Conservation (phyloP, 345 rosid genomes). For the Salix udensis region DNA sequence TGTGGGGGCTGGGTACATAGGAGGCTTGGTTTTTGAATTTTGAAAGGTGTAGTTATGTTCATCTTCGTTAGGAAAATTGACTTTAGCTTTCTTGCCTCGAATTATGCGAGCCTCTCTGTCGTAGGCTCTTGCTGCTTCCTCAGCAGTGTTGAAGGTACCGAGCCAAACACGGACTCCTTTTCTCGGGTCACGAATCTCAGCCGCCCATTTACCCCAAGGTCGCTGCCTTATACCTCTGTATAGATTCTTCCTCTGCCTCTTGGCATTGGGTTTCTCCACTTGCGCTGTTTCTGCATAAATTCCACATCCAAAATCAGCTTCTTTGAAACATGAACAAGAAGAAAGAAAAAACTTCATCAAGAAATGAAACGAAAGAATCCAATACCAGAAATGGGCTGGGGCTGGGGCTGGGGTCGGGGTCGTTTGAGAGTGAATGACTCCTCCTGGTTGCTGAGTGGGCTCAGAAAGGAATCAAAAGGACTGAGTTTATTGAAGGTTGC, state of each 20-base stretch:
- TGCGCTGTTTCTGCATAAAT: slow-evolving; percentile 30
- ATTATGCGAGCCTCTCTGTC: slow-evolving; percentile 78
- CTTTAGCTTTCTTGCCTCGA: slow-evolving; percentile 82
- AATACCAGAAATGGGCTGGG: slow-evolving; percentile 40
- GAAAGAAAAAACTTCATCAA: neutral
- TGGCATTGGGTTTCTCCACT: slow-evolving; percentile 35
- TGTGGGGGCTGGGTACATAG: neutral
- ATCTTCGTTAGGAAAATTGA: slow-evolving; percentile 76
- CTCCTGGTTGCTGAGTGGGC: neutral
- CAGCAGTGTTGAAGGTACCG: slow-evolving; percentile 85
- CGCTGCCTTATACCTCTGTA: slow-evolving; percentile 91
- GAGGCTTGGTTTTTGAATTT: neutral
- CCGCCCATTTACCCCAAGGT: slow-evolving; percentile 98
- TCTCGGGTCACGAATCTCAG: slow-evolving; percentile 92
- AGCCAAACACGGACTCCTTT: slow-evolving; percentile 96
- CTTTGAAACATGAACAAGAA: neutral
- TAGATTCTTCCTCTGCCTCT: slow-evolving; percentile 71
- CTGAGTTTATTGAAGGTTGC: slow-evolving; percentile 24
- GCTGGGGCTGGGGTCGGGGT: neutral
- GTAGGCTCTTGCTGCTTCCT: slow-evolving; percentile 89
- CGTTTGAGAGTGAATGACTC: slow-evolving; percentile 21
- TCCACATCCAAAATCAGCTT: slow-evolving; percentile 11
- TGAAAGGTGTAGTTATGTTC: slow-evolving; percentile 11
- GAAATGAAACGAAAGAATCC: neutral
- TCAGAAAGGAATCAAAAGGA: slow-evolving; percentile 18